Evolutionary conservation across 2,329 filamentous ascomycete genomes (phyloP).

Genomic region (Diaporthe citriasiana): DNA sequence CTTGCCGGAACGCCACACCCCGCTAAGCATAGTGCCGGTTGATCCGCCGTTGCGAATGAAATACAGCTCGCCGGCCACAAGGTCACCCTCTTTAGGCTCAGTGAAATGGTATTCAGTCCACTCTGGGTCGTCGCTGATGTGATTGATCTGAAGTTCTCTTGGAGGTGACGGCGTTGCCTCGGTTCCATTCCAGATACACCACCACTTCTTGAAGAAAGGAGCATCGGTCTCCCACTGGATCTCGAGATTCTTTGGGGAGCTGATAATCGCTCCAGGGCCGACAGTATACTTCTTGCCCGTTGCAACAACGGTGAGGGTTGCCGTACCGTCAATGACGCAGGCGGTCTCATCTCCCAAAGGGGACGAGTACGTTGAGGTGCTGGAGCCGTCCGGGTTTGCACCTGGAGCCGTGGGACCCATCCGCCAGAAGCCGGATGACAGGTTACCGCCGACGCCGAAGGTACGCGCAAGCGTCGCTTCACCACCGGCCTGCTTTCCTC

Average conservation of each 20-base stretch:
- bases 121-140: background rate
- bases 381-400: background rate
- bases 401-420: background rate
- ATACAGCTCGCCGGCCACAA: conserved; percentile 3
- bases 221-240: conserved; percentile 35
- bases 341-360: conserved; percentile 28
- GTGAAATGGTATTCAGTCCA: background rate
- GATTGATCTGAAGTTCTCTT: background rate
- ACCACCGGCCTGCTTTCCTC: background rate
- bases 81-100: background rate
- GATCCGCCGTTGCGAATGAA: conserved; percentile 17
- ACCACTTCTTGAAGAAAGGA: conserved; percentile 38
- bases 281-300: conserved; percentile 11
- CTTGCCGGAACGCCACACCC: conserved; percentile 32
- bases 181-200: conserved; percentile 33
- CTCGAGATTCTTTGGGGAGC: conserved; percentile 33
- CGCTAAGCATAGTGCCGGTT: conserved; percentile 24
- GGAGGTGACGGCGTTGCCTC: background rate
- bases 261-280: conserved; percentile 14
- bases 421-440: conserved; percentile 8
- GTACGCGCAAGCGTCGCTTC: background rate
- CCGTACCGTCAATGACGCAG: conserved; percentile 33
- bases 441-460: background rate
- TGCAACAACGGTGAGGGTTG: conserved; percentile 28
- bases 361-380: conserved; percentile 6